Evolutionary conservation across 148 eudicot species (phyloP).

Genomic region (Rhododendron henanense): DNA sequence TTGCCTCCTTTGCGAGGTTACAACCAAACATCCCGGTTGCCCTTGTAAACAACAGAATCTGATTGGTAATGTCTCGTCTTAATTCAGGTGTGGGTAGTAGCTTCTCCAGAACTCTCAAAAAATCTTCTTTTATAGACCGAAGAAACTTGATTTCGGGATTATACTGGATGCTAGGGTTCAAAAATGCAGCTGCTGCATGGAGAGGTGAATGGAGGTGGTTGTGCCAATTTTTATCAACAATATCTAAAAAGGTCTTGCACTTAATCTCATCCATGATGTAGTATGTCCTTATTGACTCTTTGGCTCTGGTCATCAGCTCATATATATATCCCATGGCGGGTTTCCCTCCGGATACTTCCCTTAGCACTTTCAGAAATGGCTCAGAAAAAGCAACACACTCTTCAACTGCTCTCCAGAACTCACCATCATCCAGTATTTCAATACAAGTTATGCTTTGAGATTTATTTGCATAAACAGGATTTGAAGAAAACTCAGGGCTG

Average conservation of each 20-base stretch:
- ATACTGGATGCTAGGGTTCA: conserved; percentile 92
- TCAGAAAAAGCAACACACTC: conserved; percentile 90
- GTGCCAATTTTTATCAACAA: conserved; percentile 84
- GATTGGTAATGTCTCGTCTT: conserved; percentile 81
- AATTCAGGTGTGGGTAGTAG: conserved; percentile 82
- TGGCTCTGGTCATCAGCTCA: conserved; percentile 88
- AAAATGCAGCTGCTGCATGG: conserved; percentile 91
- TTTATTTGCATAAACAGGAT: conserved; percentile 50
- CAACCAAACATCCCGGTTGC: conserved; percentile 94
- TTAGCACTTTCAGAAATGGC: conserved; percentile 79
- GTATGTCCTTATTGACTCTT: conserved; percentile 88
- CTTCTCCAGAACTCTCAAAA: conserved; percentile 76
- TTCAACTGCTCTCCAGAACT: conserved; percentile 82
- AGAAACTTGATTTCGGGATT: conserved; percentile 86
- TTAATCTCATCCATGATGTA: conserved; percentile 96
- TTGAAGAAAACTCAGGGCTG: conserved; percentile 66
- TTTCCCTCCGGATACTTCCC: conserved; percentile 84
- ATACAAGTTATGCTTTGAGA: conserved; percentile 65
- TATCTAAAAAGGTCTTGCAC: conserved; percentile 78
- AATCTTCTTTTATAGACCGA: conserved; percentile 75
- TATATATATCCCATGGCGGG: conserved; percentile 77
- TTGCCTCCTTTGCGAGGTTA: conserved; percentile 93
- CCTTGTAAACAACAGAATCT: conserved; percentile 67
- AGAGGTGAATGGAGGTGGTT: conserved; percentile 82
- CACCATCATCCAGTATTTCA: conserved; percentile 69